Evolutionary conservation across 805 yeast species (phyloP), one percentile per base, ranked within the genome.

Genomic region (Cyberlindnera veronae): DNA sequence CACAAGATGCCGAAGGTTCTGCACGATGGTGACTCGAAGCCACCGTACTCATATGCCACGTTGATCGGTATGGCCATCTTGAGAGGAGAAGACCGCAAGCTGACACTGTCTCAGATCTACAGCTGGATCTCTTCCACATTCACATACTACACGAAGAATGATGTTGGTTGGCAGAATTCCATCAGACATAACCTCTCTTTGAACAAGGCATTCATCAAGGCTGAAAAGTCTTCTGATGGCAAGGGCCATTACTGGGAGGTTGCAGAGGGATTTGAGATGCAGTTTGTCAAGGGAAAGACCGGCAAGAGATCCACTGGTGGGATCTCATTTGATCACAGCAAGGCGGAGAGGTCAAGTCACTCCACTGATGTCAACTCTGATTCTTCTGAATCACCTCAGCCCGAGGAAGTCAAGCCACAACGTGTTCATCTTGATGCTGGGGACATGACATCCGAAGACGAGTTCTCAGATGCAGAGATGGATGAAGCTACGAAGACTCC

Each of bases 141-240:
- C 62, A 76, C 72, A 46, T 91, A 82, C 60, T 93, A 93, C 63
- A 79, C 81, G 48, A 79, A 77, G 48, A 84, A 85, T 44, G 95
- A 88, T 52, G 84, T 87, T 10, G 96, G 97, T 20, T 91, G 99
- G 99, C 97, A 91, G 64, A 91, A 91, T 64, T 90, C 96, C 24
- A 93, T 91, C 48, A 80, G 99, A 46, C 99, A 91, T 64, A 91
- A 93, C 51, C 68, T 91, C 22, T 88, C 96, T 11, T 72, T 91
- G 53, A 93, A 91, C 63, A 93, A 93, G 58, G 96, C 97, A 0
- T 91, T 91, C 58, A 72, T 84, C 35, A 91, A 91, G 64, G 82
- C 93, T 17, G 95, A 86, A 50, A 84, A 90, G 60, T 90, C 96
- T 11, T 83, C 84, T 51, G 95, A 84, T 64, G 89, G 91, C 7